A percentile compares a stretch with the other conserved stretches of the same genome.
phyloP scores from a whole-genome alignment of 2,329 filamentous ascomycete species.

The Periconia sp. region DNA sequence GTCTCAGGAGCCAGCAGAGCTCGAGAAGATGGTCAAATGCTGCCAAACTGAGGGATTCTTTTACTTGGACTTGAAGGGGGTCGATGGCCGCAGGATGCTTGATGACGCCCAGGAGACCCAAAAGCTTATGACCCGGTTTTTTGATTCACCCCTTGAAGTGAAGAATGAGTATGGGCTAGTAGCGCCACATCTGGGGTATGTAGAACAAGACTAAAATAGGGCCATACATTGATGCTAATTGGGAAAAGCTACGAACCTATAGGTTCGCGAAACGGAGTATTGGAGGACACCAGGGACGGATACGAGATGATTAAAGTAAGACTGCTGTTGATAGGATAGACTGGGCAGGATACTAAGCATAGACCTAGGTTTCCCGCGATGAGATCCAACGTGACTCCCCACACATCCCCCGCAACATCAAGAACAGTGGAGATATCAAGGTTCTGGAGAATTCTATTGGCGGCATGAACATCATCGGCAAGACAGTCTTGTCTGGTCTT shows the following conservation, averaged over 20 bases:
- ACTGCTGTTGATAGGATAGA: neutral
- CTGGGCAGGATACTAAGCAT: neutral
- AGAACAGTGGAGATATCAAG: constrained; percentile 34
- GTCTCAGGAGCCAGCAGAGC: constrained; percentile 61
- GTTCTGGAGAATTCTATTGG: constrained; percentile 35
- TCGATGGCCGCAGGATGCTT: constrained; percentile 61
- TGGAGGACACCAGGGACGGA: constrained; percentile 36
- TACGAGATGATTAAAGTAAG: constrained; percentile 43
- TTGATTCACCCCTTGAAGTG: constrained; percentile 58
- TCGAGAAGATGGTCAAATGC: constrained; percentile 58
- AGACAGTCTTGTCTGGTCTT: constrained; percentile 57
- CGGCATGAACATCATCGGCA: constrained; percentile 36
- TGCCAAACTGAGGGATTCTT: constrained; percentile 63
- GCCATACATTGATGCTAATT: neutral
- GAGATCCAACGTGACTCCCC: constrained; percentile 37
- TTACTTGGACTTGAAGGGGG: constrained; percentile 60
- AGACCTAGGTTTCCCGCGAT: constrained; percentile 25
- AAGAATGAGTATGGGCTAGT: constrained; percentile 65
- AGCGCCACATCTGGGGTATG: constrained; percentile 58
- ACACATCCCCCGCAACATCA: constrained; percentile 29
- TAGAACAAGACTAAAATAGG: neutral
- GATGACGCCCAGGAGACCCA: constrained; percentile 60
- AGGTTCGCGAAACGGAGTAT: constrained; percentile 35
- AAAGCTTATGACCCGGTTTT: constrained; percentile 63
- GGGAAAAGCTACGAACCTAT: constrained; percentile 26